Evolutionary conservation across 768 basidiomycete genomes (phyloP).

Genomic region (Lentinula sp.): DNA sequence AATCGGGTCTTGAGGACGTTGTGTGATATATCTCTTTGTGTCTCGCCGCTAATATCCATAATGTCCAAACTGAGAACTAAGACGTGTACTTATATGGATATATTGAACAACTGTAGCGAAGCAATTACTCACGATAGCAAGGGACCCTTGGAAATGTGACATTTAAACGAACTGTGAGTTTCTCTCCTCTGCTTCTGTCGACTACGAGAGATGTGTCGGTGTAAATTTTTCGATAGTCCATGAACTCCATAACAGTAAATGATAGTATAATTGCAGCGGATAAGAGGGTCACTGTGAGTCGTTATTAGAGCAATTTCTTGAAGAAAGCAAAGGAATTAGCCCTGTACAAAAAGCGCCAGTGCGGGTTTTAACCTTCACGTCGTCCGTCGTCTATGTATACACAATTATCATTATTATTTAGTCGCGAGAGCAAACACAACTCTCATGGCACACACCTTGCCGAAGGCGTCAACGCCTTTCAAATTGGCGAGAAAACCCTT

Average conservation of each 20-base stretch:
- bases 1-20: slow-evolving; percentile 83
- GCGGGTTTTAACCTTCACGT: slow-evolving; percentile 98
- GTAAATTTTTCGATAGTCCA: slow-evolving; percentile 86
- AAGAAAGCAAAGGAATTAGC: neutral
- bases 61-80: slow-evolving; percentile 92
- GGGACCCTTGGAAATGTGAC: slow-evolving; percentile 95
- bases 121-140: slow-evolving; percentile 76
- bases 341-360: slow-evolving; percentile 83
- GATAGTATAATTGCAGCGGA: slow-evolving; percentile 89
- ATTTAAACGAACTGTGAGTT: slow-evolving; percentile 85
- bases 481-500: slow-evolving; percentile 72
- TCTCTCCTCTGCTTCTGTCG: slow-evolving; percentile 93
- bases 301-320: neutral
- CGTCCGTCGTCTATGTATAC: slow-evolving; percentile 89
- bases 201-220: slow-evolving; percentile 92
- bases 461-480: slow-evolving; percentile 97
- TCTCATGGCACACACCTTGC: slow-evolving; percentile 64
- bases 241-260: slow-evolving; percentile 89
- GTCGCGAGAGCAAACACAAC: neutral
- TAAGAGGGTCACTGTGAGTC: slow-evolving; percentile 76
- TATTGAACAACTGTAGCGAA: neutral
- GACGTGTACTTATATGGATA: slow-evolving; percentile 2
- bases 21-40: slow-evolving; percentile 86
- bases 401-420: neutral
- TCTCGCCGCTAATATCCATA: slow-evolving; percentile 97